Conservation (phyloP, 768 basidiomycete species). For the Auriscalpium vulgare region DNA sequence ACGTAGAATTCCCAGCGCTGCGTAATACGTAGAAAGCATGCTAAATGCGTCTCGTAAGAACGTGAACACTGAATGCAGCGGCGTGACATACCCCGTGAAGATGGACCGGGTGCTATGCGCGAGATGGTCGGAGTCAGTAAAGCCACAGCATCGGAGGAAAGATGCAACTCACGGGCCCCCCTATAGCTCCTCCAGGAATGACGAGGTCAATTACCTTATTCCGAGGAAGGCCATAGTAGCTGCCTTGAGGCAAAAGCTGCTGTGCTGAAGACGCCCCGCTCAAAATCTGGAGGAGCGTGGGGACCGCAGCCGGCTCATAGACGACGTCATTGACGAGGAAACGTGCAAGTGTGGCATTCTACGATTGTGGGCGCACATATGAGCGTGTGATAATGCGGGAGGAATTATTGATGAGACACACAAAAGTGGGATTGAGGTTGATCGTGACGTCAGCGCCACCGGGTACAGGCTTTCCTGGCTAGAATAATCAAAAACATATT, state of each 20-base stretch:
- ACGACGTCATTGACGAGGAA: conserved; percentile 8
- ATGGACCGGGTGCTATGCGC: conserved; percentile 32
- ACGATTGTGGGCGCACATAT: too few species aligned
- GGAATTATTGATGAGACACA: background rate
- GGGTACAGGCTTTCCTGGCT: background rate
- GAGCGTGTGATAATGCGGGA: background rate
- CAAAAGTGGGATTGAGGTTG: background rate
- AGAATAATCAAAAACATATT: background rate
- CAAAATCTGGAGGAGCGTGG: conserved; percentile 39
- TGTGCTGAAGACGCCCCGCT: conserved; percentile 30
- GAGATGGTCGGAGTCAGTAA: background rate
- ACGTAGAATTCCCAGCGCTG: conserved; percentile 1
- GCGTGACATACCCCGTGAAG: conserved; percentile 30
- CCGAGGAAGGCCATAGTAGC: conserved; percentile 35
- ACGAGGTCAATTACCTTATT: conserved; percentile 41
- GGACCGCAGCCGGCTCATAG: conserved; percentile 26
- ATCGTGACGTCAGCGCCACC: conserved; percentile 3
- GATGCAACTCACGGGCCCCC: conserved; percentile 25
- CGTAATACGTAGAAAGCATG: conserved; percentile 8
- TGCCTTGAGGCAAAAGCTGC: conserved; percentile 30
- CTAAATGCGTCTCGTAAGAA: background rate
- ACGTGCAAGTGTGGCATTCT: background rate
- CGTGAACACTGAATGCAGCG: background rate
- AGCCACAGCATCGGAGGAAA: background rate
- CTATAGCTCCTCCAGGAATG: conserved; percentile 31